Evolutionary conservation across 2,329 filamentous ascomycete genomes (phyloP).

Genomic region (Xylaria sp.): DNA sequence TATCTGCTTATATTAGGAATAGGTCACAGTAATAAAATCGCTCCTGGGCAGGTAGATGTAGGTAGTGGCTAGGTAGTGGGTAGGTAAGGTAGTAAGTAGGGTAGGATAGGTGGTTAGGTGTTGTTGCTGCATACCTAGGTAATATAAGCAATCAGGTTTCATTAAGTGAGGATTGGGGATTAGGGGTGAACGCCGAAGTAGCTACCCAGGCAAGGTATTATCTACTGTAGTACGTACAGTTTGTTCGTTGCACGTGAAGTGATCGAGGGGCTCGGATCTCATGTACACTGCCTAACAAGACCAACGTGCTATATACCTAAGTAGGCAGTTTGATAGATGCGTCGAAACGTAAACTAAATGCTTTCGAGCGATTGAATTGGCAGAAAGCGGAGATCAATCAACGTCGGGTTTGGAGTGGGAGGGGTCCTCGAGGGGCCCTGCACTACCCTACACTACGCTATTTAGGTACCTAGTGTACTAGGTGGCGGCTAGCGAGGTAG

Average conservation of each 20-base stretch:
- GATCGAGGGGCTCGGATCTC: background rate
- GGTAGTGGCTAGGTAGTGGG: too few relatives aligned
- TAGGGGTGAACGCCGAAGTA: background rate
- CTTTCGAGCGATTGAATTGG: conserved; percentile 29
- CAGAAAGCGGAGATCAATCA: conserved; percentile 6
- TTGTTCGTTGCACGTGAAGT: conserved; percentile 6
- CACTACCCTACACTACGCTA: background rate
- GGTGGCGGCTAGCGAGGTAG: background rate
- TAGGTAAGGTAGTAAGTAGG: too few relatives aligned
- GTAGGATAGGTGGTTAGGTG: background rate
- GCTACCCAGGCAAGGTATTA: background rate
- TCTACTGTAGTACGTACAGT: background rate
- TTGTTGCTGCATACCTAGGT: conserved; percentile 9
- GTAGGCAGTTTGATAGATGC: background rate
- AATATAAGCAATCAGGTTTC: background rate
- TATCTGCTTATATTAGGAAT: conserved; percentile 26
- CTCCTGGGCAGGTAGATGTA: too few relatives aligned
- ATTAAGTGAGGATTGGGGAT: background rate
- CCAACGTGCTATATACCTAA: background rate
- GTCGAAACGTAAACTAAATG: conserved; percentile 21
- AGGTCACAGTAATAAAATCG: too few relatives aligned
- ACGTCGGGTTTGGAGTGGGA: background rate
- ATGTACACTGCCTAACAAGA: background rate
- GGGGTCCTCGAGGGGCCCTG: background rate
- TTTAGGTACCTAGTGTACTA: background rate